Evolutionary conservation across 768 basidiomycete species (phyloP).

Genomic region (Mycena chlorophos): DNA sequence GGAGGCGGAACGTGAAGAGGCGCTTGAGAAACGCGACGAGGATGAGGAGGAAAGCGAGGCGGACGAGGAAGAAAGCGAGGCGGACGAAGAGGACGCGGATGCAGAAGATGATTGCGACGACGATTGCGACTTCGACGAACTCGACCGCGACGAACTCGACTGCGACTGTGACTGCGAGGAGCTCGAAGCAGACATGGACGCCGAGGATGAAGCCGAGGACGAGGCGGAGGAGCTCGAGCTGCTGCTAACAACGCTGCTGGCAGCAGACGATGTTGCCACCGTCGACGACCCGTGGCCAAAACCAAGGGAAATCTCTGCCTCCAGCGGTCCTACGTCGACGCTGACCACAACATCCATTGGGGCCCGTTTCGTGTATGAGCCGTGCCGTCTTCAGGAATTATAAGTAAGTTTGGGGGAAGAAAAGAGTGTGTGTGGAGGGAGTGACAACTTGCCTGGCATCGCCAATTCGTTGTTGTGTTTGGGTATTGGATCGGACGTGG

Average conservation of each 20-base stretch:
- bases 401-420: background rate
- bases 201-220: background rate
- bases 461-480: background rate
- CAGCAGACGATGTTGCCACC: background rate
- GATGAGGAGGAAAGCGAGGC: slow-evolving; percentile 1
- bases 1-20: background rate
- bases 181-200: background rate
- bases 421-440: background rate
- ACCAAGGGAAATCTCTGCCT: too few relatives aligned
- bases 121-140: background rate
- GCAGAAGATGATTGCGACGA: background rate
- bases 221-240: background rate
- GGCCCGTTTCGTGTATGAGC: background rate
- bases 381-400: background rate
- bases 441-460: background rate
- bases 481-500: background rate
- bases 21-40: background rate
- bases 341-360: background rate
- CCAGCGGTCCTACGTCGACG: background rate
- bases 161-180: background rate
- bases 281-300: too few relatives aligned
- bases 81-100: background rate
- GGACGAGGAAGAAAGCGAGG: background rate
- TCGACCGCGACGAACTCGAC: background rate
- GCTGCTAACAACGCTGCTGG: background rate